These are phyloP conservation scores for Tilletia setariae DNA, from an alignment of 1,284 basidiomycete species.

Conservation along the genomic window DNA sequence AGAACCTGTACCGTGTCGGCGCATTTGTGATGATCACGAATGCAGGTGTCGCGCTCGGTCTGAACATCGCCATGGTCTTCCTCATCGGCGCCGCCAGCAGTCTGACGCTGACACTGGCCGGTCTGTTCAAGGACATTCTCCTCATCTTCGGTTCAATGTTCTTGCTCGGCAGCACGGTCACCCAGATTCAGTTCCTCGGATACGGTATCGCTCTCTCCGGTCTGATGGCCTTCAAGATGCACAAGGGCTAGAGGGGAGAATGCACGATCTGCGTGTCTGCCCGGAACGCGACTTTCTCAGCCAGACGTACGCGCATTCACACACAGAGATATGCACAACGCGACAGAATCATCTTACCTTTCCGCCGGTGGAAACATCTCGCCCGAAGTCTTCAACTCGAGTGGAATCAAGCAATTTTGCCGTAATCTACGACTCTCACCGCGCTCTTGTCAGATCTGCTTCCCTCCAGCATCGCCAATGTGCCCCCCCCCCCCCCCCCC, in stretches of 20 bases:
- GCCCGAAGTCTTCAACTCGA: too few relatives aligned
- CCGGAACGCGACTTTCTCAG: too few relatives aligned
- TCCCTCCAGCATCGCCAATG: too few relatives aligned
- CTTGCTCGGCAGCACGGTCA: constrained; percentile 74
- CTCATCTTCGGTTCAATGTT: constrained; percentile 84
- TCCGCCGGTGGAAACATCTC: too few relatives aligned
- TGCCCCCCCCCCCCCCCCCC: too few relatives aligned
- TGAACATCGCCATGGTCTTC: constrained; percentile 93
- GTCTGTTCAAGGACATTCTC: constrained; percentile 90
- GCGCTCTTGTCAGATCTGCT: too few relatives aligned
- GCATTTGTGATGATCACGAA: constrained; percentile 77
- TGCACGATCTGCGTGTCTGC: too few relatives aligned
- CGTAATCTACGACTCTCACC: too few relatives aligned
- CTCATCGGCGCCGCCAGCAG: constrained; percentile 83
- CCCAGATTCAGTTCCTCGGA: constrained; percentile 81
- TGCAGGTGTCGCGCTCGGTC: constrained; percentile 79
- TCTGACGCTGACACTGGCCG: constrained; percentile 84
- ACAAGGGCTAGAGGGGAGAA: constrained; percentile 63
- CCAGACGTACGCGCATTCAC: too few relatives aligned
- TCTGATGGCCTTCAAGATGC: constrained; percentile 74
- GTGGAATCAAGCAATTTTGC: too few relatives aligned
- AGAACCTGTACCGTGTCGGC: constrained; percentile 69
- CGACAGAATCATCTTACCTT: too few relatives aligned
- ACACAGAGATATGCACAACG: too few relatives aligned
- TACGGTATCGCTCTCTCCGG: constrained; percentile 79